Conservation (phyloP, 305 asterid genomes). For the Fraxinus nigra region DNA sequence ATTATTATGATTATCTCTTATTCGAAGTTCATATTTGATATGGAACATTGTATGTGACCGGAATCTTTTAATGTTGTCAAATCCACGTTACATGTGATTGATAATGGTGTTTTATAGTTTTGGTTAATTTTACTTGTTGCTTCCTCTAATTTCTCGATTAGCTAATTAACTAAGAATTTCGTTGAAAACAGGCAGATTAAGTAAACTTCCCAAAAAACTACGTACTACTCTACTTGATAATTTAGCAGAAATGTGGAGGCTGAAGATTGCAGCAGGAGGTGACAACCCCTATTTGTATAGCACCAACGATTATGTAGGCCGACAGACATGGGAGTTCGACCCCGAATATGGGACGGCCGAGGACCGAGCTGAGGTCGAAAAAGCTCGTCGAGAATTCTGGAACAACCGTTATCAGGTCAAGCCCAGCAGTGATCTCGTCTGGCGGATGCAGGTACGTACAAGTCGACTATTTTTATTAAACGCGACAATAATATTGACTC, state of each 20-base stretch:
- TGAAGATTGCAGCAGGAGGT: constrained; percentile 55
- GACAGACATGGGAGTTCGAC: constrained; percentile 66
- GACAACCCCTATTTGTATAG: constrained; percentile 52
- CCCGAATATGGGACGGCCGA: constrained; percentile 43
- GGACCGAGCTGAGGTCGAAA: constrained; percentile 42
- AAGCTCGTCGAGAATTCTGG: constrained; percentile 49
- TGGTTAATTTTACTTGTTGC: neutral
- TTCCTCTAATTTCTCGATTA: neutral
- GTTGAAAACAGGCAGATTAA: neutral
- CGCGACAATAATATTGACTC: neutral
- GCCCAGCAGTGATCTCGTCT: constrained; percentile 58
- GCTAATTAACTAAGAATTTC: neutral
- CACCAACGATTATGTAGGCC: constrained; percentile 60
- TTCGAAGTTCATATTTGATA: neutral
- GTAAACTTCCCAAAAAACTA: neutral
- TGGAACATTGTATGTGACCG: neutral
- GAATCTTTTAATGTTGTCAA: neutral
- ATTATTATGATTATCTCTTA: neutral
- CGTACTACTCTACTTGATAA: neutral
- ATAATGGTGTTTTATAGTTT: neutral
- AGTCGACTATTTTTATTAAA: neutral
- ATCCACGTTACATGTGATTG: neutral
- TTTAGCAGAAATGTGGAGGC: constrained; percentile 53
- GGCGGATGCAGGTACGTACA: constrained; percentile 37
- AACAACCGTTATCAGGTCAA: constrained; percentile 44